phyloP scores from a whole-genome alignment of 1,139 yeast species.

The Blastobotrys petasosporus region DNA sequence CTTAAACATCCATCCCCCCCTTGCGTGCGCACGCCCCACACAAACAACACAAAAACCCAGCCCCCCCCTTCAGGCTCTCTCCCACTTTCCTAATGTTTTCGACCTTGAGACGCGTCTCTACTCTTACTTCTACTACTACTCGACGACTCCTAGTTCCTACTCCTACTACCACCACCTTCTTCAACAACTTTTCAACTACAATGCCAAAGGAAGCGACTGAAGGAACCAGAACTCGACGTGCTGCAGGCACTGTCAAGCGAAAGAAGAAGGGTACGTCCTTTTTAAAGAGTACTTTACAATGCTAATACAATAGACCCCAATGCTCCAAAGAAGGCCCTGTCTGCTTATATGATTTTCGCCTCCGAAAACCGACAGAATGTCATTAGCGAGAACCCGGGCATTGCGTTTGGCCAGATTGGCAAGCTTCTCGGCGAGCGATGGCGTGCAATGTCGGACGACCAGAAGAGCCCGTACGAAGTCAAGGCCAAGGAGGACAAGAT shows the following conservation, averaged over 20 bases:
- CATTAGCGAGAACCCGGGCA: slow-evolving; percentile 91
- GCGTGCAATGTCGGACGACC: slow-evolving; percentile 81
- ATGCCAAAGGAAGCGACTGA: slow-evolving; percentile 8
- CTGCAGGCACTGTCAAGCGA: slow-evolving; percentile 15
- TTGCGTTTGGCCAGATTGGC: slow-evolving; percentile 60
- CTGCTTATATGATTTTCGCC: slow-evolving; percentile 98
- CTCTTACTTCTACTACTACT: background rate
- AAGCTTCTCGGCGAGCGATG: slow-evolving; percentile 84
- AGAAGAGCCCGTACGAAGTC: slow-evolving; percentile 81
- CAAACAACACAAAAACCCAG: background rate
- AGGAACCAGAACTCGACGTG: slow-evolving; percentile 10
- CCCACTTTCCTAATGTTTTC: slow-evolving; percentile 1
- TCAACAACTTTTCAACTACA: background rate
- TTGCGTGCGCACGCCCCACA: background rate
- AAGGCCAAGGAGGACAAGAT: slow-evolving; percentile 95
- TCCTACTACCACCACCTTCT: too few species aligned
- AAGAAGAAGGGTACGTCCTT: slow-evolving; percentile 25
- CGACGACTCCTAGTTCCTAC: too few species aligned
- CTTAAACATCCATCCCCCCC: too few species aligned
- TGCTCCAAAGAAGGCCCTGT: slow-evolving; percentile 97
- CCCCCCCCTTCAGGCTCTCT: background rate
- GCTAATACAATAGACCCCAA: slow-evolving; percentile 47
- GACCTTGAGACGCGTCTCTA: background rate
- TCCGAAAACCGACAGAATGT: slow-evolving; percentile 94
- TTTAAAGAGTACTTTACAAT: too few species aligned